Evolutionary conservation across 768 basidiomycete genomes (phyloP), one percentile per base, ranked within the genome.

Genomic region (Phaeolepiota aurea): DNA sequence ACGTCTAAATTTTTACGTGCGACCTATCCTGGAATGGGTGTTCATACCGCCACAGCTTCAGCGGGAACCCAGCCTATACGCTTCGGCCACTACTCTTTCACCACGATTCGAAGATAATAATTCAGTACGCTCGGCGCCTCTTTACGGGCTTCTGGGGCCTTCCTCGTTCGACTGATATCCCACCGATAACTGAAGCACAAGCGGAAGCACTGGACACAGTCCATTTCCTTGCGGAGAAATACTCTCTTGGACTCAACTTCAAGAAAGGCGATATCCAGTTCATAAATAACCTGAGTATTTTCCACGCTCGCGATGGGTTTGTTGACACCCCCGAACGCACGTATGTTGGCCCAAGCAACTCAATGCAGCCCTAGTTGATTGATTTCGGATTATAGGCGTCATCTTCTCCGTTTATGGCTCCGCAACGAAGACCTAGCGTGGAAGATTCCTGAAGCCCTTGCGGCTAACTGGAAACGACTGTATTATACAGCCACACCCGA

Each of bases 191-290:
- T 2, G 69, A 71, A 47, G 68, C 64, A n/a, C 69, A 71, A 42
- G 69, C 69, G 3, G 69, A 71, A 44, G 69, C 69, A 3, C 51
- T 71, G 12, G 69, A 71, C 43, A 61, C 63, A 1, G 47, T 71
- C 20, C 69, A 70, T 43, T 71, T 66, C 49, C 45, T 65, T 7
- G 68, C 65, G 1, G 65, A 69, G 45, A 67, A 66, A 42, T 63
- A 62, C 46, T 59, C 61, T 19, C 56, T 71, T 3, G 65, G 55
- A 3, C 53, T 70, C 44, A 69, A 70, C 41, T 68, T 71, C 57
- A 56, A 67, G 49, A 71, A 69, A 45, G 69, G 69, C 30, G 69
- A 71, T 45, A 69, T 71, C 22, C 69, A 71, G 45, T 71, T 69
- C 48, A 69, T 71, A 54, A 71, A 69, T 47, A 69, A 61, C 42